Evolutionary conservation across 1,139 yeast species (phyloP), one percentile per base, ranked within the genome.

Genomic region (Yarrowia galli): DNA sequence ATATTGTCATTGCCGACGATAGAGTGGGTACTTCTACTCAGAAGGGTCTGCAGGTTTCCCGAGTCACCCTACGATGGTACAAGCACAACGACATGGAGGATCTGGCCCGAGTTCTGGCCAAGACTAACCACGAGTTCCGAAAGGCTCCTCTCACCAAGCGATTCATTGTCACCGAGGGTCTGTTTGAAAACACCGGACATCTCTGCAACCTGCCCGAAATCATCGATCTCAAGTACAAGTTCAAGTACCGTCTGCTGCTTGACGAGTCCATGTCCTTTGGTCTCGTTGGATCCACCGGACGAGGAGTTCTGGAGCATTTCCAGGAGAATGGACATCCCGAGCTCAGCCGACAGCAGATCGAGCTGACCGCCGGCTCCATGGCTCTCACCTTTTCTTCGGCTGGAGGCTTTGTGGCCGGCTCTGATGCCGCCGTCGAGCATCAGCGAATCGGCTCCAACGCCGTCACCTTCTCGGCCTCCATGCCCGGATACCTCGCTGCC

Each of bases 341-440:
- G 74, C 86, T 79, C 71, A 84, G 76, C 68, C 84, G 84, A 51
- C 80, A 89, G 73, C 87, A 93, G 67, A 83, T 95, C 69, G 96
- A 95, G 72, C 88, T 95, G 71, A 90, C 97, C 15, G 84, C 92
- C 69, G 98, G 98, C 36, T 88, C 97, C 2, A 80, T 95, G 83
- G 96, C 97, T 15, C 84, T 84, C 54, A 83, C 97, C 0, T 84
- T 93, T 72, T 96, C 93, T n/a, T 84, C 96, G 12, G 88, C 96
- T 56, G 99, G 99, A 71, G 99, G 97, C 0, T 95, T 92, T 78
- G 95, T 97, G 76, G 91, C 91, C 32, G 99, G 98, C 69, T 89
- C 86, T 51, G 79, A 81, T 49, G 89, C 89, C 69, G 91, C 95
- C 93, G 87, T 93, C 56, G 90, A 89, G 73, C 97, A 95, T 79